phyloP scores from a whole-genome alignment of 2,329 filamentous ascomycete genomes.

The Drechslera avenae region DNA sequence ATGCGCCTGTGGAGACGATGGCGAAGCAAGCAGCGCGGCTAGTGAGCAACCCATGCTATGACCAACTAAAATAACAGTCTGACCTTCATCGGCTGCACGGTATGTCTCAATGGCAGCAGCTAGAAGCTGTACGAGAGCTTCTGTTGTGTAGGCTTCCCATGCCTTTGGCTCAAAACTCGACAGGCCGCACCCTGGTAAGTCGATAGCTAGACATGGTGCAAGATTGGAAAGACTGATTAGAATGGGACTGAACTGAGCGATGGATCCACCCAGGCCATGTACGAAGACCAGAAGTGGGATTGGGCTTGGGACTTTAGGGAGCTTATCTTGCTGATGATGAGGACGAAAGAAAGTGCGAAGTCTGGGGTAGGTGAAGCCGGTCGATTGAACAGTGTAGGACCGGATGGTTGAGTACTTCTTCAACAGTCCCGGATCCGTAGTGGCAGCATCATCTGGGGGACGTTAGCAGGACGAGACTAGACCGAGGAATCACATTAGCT shows the following conservation, averaged over 20 bases:
- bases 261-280: constrained; percentile 90
- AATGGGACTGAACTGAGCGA: constrained; percentile 83
- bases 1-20: constrained; percentile 58
- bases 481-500: background rate
- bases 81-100: constrained; percentile 66
- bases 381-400: constrained; percentile 71
- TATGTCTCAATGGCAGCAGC: constrained; percentile 75
- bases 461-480: constrained; percentile 13
- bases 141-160: constrained; percentile 80
- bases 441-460: constrained; percentile 50
- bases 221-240: constrained; percentile 81
- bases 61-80: constrained; percentile 79
- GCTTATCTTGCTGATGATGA: constrained; percentile 80
- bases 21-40: constrained; percentile 71
- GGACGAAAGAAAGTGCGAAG: constrained; percentile 83
- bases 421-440: constrained; percentile 78
- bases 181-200: constrained; percentile 86
- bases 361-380: constrained; percentile 69
- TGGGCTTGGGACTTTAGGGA: constrained; percentile 73
- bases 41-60: constrained; percentile 91
- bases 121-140: constrained; percentile 76
- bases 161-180: constrained; percentile 73
- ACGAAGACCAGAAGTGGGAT: constrained; percentile 88
- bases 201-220: constrained; percentile 83
- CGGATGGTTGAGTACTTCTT: constrained; percentile 74